Evolutionary conservation across 768 basidiomycete genomes (phyloP).

Genomic region (Podaxis sp.): DNA sequence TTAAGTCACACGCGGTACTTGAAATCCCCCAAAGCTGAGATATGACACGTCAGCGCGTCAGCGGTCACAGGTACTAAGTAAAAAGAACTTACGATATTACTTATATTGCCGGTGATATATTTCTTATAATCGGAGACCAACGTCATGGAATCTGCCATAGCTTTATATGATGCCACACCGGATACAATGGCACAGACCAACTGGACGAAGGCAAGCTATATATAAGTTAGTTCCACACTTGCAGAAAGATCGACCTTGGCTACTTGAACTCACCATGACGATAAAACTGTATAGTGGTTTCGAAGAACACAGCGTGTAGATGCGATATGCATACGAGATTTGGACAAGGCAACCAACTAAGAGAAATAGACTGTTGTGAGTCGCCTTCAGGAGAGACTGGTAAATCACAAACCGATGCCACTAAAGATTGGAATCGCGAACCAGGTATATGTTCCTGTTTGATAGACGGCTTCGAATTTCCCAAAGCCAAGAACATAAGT

Average conservation of each 20-base stretch:
- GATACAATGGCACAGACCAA: conserved; percentile 1
- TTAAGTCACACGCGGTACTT: conserved; percentile 28
- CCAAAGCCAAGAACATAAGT: conserved; percentile 28
- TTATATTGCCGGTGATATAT: not conserved
- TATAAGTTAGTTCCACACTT: not conserved
- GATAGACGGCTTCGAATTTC: conserved; percentile 20
- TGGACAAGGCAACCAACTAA: conserved; percentile 2
- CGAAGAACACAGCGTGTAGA: not conserved
- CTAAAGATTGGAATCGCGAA: conserved; percentile 28
- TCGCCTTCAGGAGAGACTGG: not conserved
- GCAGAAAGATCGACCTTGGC: not conserved
- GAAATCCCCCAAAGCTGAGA: conserved; percentile 30
- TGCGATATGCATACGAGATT: conserved; percentile 4
- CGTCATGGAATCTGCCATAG: not conserved
- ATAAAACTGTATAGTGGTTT: not conserved
- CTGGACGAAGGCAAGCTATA: conserved; percentile 7
- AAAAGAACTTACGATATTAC: not conserved
- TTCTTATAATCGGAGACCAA: not conserved
- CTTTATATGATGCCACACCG: conserved; percentile 2
- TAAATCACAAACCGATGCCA: conserved; percentile 21
- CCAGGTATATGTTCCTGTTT: conserved; percentile 19
- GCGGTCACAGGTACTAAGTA: not conserved
- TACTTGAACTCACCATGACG: not conserved
- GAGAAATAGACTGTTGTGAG: not conserved
- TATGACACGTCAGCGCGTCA: not conserved